These are phyloP conservation scores for Dimocarpus longan DNA, from an alignment of 345 rosid species.

Conservation along the genomic window DNA sequence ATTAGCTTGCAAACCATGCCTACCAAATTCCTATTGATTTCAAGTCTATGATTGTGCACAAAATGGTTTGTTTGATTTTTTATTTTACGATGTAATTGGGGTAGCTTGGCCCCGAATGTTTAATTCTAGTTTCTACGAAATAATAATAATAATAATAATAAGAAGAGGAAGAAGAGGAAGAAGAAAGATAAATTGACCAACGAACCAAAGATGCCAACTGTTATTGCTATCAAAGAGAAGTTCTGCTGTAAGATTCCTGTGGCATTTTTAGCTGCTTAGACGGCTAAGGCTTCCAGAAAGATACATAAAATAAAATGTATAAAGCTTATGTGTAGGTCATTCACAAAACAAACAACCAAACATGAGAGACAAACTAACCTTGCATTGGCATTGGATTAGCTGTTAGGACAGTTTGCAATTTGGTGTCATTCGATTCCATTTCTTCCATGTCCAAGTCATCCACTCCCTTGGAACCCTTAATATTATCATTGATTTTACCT, in stretches of 20 bases:
- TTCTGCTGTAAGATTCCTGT: neutral
- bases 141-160: no score
- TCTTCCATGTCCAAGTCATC: neutral
- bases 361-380: slow-evolving; percentile 11
- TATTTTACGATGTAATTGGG: no score
- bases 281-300: slow-evolving; percentile 3
- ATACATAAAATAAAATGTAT: neutral
- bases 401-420: neutral
- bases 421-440: neutral
- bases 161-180: no score
- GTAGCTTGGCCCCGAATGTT: no score
- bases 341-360: neutral
- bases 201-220: neutral
- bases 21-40: no score
- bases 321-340: neutral
- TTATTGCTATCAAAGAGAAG: neutral
- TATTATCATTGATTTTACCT: no score
- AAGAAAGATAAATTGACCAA: no score
- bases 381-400: slow-evolving; percentile 26
- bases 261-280: slow-evolving; percentile 1
- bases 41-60: no score
- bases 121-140: no score
- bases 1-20: no score
- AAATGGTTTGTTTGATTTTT: no score
- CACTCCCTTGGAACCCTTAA: no score